Base-by-base conservation (phyloP, 2,329 filamentous ascomycete species). In the Helicocarpus griseus region DNA sequence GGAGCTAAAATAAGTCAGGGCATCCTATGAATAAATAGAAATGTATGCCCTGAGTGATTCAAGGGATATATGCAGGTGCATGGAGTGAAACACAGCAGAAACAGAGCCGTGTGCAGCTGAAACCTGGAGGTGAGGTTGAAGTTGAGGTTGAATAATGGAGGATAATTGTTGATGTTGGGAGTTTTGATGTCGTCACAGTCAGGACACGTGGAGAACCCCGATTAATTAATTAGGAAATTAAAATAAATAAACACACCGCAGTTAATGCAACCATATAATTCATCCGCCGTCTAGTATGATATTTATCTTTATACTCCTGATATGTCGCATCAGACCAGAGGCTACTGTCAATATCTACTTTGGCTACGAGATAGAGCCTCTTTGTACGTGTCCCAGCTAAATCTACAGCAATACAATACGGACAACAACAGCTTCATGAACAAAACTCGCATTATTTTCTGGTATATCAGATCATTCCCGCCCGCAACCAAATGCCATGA, bases 361-460 rank as follows among this genome's bases (percentile, higher is more conserved):
- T n/a, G n/a, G n/a, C n/a, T n/a, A n/a, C n/a, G n/a, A n/a, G n/a
- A n/a, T n/a, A n/a, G n/a, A n/a, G n/a, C n/a, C n/a, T n/a, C n/a
- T n/a, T n/a, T n/a, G n/a, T n/a, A n/a, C n/a, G n/a, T n/a, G n/a
- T n/a, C n/a, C n/a, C n/a, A n/a, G n/a, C 26, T 31, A 45, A n/a
- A 22, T 33, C 43, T 2, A 46, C 28, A 6, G 13, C 26, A 31
- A 14, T 13, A 19, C 5, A 31, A 21, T 19, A 17, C 5, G 7
- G 26, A 5, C 9, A 43, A 43, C 3, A 9, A 5, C 28, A 46
- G 31, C 21, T 36, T 35, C 19, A 11, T 11, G 31, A 47, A 26
- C 21, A 17, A 47, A 47, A 47, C n/a, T 47, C 21, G 45, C 45
- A 47, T 47, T 45, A 31, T 45, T 17, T 36, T 21, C 19, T 36